Evolutionary conservation across 345 rosid genomes (phyloP).

Genomic region (Turnera subulata): DNA sequence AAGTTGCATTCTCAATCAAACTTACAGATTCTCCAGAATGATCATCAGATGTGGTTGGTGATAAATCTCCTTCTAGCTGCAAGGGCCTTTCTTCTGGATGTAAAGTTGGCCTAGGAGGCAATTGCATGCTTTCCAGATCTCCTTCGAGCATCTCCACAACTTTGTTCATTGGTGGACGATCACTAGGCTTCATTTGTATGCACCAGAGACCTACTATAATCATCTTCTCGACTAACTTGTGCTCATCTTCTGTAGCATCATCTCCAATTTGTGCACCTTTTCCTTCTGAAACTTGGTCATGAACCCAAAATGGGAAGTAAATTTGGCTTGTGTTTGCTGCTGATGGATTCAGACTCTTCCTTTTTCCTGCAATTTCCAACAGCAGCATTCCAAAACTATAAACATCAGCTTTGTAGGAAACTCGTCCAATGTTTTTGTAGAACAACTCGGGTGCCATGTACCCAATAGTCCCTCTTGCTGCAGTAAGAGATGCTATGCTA

Average conservation of each 20-base stretch:
- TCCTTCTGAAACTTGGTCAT: not conserved
- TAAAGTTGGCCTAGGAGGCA: not conserved
- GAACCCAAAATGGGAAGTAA: not conserved
- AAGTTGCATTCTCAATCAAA: no score
- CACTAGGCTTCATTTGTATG: not conserved
- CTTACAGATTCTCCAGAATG: not conserved
- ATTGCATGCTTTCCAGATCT: not conserved
- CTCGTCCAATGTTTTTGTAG: not conserved
- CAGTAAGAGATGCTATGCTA: not conserved
- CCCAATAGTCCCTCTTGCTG: not conserved
- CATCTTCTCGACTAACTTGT: not conserved
- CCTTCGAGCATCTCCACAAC: not conserved
- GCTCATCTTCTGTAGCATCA: not conserved
- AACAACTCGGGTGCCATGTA: slow-evolving; percentile 3
- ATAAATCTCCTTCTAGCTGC: not conserved
- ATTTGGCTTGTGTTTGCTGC: not conserved
- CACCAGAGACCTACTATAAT: not conserved
- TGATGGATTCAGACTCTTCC: not conserved
- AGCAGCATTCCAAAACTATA: slow-evolving; percentile 3
- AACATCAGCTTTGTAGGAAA: slow-evolving; percentile 3
- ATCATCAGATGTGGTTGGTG: no score
- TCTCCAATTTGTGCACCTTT: not conserved
- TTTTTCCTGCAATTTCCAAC: not conserved
- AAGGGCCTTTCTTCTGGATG: not conserved
- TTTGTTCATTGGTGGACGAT: not conserved